Conservation (phyloP, 169 alveolate species). For the Eimeria falciformis region DNA sequence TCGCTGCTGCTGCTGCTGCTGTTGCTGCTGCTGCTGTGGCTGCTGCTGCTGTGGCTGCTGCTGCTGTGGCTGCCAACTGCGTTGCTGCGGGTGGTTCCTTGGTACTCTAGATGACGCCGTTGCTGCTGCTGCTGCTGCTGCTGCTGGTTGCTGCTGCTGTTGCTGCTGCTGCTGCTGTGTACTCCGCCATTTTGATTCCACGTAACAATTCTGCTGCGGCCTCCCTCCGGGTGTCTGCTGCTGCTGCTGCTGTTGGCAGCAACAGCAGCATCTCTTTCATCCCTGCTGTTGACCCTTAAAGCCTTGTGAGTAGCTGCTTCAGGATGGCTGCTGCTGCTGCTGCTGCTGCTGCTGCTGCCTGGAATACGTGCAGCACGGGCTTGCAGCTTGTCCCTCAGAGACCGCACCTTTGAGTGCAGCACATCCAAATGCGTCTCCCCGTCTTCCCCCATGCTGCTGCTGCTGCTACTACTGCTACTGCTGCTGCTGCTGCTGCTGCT, state of each 20-base stretch:
- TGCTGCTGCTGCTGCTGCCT: constrained; percentile 2
- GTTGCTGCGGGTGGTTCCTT: constrained; percentile 18
- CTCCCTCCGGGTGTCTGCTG: background rate
- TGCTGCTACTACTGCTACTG: constrained; percentile 15
- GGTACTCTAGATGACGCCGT: background rate
- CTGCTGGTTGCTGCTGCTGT: constrained; percentile 46
- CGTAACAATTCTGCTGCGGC: background rate
- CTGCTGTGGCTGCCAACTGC: constrained; percentile 14
- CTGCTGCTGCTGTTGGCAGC: constrained; percentile 39
- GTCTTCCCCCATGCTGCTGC: constrained; percentile 15
- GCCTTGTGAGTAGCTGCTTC: background rate
- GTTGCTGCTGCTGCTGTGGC: constrained; percentile 14
- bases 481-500: constrained; percentile 51
- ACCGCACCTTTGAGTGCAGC: constrained; percentile 58
- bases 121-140: constrained; percentile 55
- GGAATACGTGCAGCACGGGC: constrained; percentile 23
- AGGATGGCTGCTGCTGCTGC: constrained; percentile 33
- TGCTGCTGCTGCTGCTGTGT: constrained; percentile 56
- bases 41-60: constrained; percentile 46
- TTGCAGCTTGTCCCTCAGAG: constrained; percentile 32
- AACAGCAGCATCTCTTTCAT: background rate
- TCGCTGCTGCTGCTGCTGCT: constrained; percentile 48
- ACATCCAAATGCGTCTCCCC: constrained; percentile 9
- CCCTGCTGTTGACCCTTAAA: background rate
- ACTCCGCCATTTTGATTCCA: background rate